Percentiles rank a stretch among this genome's conserved stretches.
phyloP scores from a whole-genome alignment of 805 yeast genomes.

The Metschnikowia similis region DNA sequence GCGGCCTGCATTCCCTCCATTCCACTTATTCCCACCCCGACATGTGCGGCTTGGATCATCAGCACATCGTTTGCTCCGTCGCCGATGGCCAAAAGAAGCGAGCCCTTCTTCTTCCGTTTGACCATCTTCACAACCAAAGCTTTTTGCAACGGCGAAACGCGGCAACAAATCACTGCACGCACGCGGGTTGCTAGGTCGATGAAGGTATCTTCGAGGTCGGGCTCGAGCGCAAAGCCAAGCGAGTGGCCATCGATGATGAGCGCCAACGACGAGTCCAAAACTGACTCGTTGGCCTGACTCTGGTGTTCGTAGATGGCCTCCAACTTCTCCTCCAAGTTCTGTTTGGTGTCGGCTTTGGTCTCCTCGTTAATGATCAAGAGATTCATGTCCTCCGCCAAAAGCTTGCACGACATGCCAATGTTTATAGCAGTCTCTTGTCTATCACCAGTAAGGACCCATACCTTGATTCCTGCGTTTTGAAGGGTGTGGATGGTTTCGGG shows the following conservation, averaged over 20 bases:
- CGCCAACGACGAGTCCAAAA: conserved; percentile 66
- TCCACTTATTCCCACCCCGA: conserved; percentile 98
- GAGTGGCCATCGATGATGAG: conserved; percentile 93
- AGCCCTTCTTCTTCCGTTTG: conserved; percentile 66
- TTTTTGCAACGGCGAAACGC: conserved; percentile 96
- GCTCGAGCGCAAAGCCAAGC: conserved; percentile 77
- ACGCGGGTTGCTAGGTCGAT: conserved; percentile 80
- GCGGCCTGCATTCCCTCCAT: conserved; percentile 99
- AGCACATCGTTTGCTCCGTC: conserved; percentile 99
- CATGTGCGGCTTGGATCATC: conserved; percentile 99
- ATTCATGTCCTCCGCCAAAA: conserved; percentile 94
- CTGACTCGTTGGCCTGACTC: conserved; percentile 58
- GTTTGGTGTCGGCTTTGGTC: conserved; percentile 66
- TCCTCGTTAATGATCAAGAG: conserved; percentile 85
- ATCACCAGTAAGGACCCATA: conserved; percentile 98
- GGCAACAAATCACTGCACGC: conserved; percentile 94
- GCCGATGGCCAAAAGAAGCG: conserved; percentile 85
- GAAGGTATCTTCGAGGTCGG: conserved; percentile 71
- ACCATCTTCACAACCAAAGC: conserved; percentile 95
- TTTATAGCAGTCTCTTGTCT: conserved; percentile 98
- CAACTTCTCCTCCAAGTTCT: conserved; percentile 70
- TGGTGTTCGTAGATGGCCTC: conserved; percentile 68
- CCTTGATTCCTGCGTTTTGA: conserved; percentile 94
- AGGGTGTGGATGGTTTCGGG: conserved; percentile 95
- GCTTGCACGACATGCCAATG: conserved; percentile 96